Percentiles rank a stretch among this genome's conserved stretches.
Conservation (phyloP, 495 filamentous ascomycete species). For the Neurospora discreta region DNA sequence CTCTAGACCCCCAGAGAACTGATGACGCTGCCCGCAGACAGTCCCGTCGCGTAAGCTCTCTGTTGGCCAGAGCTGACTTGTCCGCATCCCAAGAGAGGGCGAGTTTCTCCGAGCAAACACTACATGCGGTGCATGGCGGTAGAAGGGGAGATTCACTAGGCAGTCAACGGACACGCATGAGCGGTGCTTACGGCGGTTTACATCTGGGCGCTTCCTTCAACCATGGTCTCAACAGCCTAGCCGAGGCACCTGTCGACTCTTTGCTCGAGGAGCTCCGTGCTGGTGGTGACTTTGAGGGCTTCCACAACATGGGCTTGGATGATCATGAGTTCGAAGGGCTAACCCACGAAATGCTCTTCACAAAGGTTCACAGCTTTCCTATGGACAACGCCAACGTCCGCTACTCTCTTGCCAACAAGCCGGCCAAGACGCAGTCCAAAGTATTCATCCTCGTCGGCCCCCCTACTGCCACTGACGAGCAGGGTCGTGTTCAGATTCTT, state of each 20-base stretch:
- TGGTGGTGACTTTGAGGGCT: slow-evolving; percentile 52
- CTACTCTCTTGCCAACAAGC: slow-evolving; percentile 38
- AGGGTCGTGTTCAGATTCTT: slow-evolving; percentile 41
- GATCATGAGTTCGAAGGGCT: slow-evolving; percentile 59
- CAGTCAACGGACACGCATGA: slow-evolving; percentile 50
- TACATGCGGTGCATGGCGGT: slow-evolving; percentile 34
- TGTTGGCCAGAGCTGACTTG: slow-evolving; percentile 82
- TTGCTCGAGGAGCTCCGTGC: slow-evolving; percentile 57
- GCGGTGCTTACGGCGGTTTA: slow-evolving; percentile 36
- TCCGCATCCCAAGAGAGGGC: slow-evolving; percentile 65
- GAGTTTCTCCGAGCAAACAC: slow-evolving; percentile 59
- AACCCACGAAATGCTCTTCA: slow-evolving; percentile 61
- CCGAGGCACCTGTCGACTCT: slow-evolving; percentile 59
- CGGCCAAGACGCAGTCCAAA: slow-evolving; percentile 40
- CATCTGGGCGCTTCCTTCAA: slow-evolving; percentile 28
- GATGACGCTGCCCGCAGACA: slow-evolving; percentile 57
- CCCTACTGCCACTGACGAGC: slow-evolving; percentile 38
- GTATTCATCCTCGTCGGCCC: slow-evolving; percentile 56
- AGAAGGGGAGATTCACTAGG: slow-evolving; percentile 63
- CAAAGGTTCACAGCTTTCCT: slow-evolving; percentile 59
- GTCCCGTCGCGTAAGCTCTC: slow-evolving; percentile 80
- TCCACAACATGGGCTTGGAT: slow-evolving; percentile 59
- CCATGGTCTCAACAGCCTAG: slow-evolving; percentile 36
- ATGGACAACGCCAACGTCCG: slow-evolving; percentile 51
- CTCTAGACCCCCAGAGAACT: slow-evolving; percentile 65